phyloP scores from a whole-genome alignment of 2,329 filamentous ascomycete species.

The Verticillium alfalfae region DNA sequence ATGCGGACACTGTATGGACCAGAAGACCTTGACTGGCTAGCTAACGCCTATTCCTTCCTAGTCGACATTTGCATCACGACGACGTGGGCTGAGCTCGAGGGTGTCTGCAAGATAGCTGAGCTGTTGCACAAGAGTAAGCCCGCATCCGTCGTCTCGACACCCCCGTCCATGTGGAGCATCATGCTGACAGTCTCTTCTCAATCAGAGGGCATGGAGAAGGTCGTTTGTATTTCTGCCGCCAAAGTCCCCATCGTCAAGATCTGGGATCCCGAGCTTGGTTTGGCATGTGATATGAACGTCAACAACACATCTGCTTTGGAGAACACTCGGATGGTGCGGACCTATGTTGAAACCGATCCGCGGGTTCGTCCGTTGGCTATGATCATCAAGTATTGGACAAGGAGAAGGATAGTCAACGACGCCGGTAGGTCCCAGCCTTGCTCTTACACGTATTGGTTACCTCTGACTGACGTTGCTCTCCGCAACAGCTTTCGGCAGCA shows the following conservation, averaged over 20 bases:
- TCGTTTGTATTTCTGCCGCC: slow-evolving; percentile 88
- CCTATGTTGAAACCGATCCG: slow-evolving; percentile 89
- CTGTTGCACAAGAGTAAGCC: slow-evolving; percentile 75
- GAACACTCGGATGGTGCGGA: slow-evolving; percentile 97
- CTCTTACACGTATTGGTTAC: not conserved
- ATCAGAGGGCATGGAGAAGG: slow-evolving; percentile 89
- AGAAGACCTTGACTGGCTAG: not conserved
- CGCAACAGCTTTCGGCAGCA: slow-evolving; percentile 74
- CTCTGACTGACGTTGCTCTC: slow-evolving; percentile 8
- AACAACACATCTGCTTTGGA: slow-evolving; percentile 94
- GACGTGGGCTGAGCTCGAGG: slow-evolving; percentile 78
- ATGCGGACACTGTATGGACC: not conserved
- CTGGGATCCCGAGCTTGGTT: slow-evolving; percentile 86
- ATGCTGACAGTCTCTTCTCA: slow-evolving; percentile 22
- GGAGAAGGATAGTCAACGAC: slow-evolving; percentile 87
- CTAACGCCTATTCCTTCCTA: slow-evolving; percentile 33
- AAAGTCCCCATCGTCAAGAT: slow-evolving; percentile 99
- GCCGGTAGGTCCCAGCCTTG: slow-evolving; percentile 62
- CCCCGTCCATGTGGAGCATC: not conserved
- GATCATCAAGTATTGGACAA: slow-evolving; percentile 97
- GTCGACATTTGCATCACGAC: slow-evolving; percentile 98
- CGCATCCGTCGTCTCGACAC: not conserved
- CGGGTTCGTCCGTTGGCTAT: slow-evolving; percentile 89
- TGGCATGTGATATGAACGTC: slow-evolving; percentile 97
- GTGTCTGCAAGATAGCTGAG: slow-evolving; percentile 85